Evolutionary conservation across 2,329 filamentous ascomycete species (phyloP), one percentile per base, ranked within the genome.

Genomic region (Amphichorda felina): DNA sequence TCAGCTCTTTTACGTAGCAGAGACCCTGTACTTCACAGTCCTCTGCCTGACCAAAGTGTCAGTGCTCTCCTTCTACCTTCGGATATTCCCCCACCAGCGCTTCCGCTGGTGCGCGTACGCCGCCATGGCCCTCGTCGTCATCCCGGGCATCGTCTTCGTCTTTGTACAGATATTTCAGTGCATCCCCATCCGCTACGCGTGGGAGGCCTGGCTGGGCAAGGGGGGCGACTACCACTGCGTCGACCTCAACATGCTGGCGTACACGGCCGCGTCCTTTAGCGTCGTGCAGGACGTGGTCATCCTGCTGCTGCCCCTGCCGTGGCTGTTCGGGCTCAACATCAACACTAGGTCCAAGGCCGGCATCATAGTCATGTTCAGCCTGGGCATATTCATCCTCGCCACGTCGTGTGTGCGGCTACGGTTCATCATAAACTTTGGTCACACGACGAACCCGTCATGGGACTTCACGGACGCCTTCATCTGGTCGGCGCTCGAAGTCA

Each of bases 281-380:
- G 64, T 67, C n/a, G 51, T 51, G 3, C 56, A 66, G 18, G 68
- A 70, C 41, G 38, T 59, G 24, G 55, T 56, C 43, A 54, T 72
- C 8, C 53, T 70, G 33, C 35, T 50, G 2, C 45, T 70, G 4
- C 57, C 68, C 0, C 43, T 70, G 9, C 59, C 61, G 4, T 56
- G 55, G 30, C 40, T 69, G 4, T 41, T 52, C 3, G 44, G 55
- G 2, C 51, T 68, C 9, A 50, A 57, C 8, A 40, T 66, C 9
- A 53, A 53, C 11, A 48, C 48, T n/a, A 55, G 58, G 29, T 63
- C 64, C 42, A 70, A 64, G 47, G 29, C 60, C 2, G 59, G 59
- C 24, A 53, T 69, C 3, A 49, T 50, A 2, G 30, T 60, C 14
- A 63, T 71, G 48, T 55, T 71, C 35, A 59, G 55, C 9, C 50